Conservation (phyloP, 257 asterid species). For the Solanum raphanifolium region DNA sequence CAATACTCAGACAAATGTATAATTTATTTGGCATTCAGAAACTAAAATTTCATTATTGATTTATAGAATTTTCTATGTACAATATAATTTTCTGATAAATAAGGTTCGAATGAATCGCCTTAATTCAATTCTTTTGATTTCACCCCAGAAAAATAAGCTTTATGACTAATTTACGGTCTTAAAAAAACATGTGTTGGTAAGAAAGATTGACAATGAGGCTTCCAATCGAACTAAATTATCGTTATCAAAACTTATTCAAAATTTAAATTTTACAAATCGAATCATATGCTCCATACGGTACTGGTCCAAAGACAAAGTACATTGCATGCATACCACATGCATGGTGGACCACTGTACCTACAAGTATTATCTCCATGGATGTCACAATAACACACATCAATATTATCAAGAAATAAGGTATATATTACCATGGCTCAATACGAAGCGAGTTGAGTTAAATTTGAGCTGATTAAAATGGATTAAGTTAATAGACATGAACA, state of each 20-base stretch:
- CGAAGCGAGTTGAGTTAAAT: not conserved
- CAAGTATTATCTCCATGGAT: not conserved
- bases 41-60: no score
- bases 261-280: not conserved
- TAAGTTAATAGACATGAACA: not conserved
- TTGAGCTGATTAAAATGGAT: not conserved
- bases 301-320: not conserved
- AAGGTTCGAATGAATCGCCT: no score
- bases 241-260: not conserved
- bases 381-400: not conserved
- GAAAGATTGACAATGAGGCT: not conserved
- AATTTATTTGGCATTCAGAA: no score
- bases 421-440: not conserved
- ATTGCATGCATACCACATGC: not conserved
- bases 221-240: not conserved
- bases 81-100: no score
- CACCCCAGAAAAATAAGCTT: fast-evolving
- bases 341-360: not conserved
- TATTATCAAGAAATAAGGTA: not conserved
- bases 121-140: no score
- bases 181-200: no score
- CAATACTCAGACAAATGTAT: no score
- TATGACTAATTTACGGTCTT: not conserved
- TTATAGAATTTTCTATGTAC: no score
- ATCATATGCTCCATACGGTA: not conserved